These are phyloP conservation scores for Eucalyptus marginata DNA, from an alignment of 345 rosid genomes.

Conservation along the genomic window DNA sequence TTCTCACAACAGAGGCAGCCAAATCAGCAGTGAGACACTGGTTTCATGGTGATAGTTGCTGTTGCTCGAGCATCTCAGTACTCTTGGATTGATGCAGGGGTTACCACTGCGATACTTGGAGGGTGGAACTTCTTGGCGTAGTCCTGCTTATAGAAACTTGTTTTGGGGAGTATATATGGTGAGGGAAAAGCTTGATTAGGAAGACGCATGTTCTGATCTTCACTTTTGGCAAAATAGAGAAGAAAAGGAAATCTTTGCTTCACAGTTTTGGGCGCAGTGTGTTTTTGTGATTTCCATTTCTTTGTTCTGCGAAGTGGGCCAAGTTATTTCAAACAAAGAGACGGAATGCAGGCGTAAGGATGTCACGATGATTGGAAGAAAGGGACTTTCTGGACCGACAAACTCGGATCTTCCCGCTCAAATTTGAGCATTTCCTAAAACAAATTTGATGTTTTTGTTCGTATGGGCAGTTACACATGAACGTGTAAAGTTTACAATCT, in stretches of 20 bases:
- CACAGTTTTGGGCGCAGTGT: neutral
- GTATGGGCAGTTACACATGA: neutral
- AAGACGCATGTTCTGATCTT: neutral
- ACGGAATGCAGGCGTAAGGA: neutral
- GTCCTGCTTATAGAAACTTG: neutral
- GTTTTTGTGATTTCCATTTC: neutral
- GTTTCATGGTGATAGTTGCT: neutral
- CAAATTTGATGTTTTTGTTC: neutral
- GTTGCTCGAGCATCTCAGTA: neutral
- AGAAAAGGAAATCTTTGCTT: neutral
- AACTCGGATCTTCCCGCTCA: neutral
- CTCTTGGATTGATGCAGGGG: neutral
- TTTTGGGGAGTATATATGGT: neutral
- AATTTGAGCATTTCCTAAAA: neutral
- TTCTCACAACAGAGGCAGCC: slow-evolving; percentile 68
- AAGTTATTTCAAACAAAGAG: neutral
- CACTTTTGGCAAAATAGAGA: neutral
- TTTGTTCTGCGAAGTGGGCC: neutral
- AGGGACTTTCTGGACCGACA: neutral
- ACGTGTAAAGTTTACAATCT: neutral
- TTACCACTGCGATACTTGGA: neutral
- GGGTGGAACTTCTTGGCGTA: neutral
- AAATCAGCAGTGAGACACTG: slow-evolving; percentile 45
- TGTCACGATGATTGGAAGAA: neutral
- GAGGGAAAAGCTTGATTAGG: neutral